Conservation (phyloP, 306 rosid genomes). For the Rosa multiflora region DNA sequence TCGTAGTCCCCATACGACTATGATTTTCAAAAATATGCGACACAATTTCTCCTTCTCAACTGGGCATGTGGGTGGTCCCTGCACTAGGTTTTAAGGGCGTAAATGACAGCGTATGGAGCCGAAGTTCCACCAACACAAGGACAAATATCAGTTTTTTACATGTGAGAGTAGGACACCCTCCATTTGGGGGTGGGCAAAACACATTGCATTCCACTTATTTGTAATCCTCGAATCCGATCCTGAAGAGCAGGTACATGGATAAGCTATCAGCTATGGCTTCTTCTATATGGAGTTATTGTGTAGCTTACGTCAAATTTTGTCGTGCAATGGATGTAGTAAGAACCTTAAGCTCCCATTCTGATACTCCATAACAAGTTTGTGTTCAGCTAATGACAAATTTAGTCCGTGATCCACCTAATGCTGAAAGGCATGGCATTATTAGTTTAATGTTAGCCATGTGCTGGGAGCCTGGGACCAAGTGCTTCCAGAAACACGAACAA, state of each 20-base stretch:
- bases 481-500: neutral
- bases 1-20: slow-evolving; percentile 19
- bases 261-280: slow-evolving; percentile 28
- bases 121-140: slow-evolving; percentile 37
- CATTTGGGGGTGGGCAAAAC: slow-evolving; percentile 18
- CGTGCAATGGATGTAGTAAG: slow-evolving; percentile 24
- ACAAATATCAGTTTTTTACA: slow-evolving; percentile 22
- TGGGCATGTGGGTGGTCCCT: slow-evolving; percentile 53
- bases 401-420: slow-evolving; percentile 24
- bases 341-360: slow-evolving; percentile 25
- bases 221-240: slow-evolving; percentile 24
- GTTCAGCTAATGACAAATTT: slow-evolving; percentile 15
- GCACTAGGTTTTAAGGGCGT: slow-evolving; percentile 25
- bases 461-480: neutral
- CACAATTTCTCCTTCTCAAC: neutral
- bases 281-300: slow-evolving; percentile 8
- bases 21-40: neutral
- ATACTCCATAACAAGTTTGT: slow-evolving; percentile 12
- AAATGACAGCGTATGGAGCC: slow-evolving; percentile 34
- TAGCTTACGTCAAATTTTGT: slow-evolving; percentile 15
- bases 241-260: slow-evolving; percentile 17
- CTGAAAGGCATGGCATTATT: neutral
- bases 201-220: slow-evolving; percentile 40
- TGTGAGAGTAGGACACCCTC: slow-evolving; percentile 33
- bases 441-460: neutral